phyloP scores from a whole-genome alignment of 805 yeast species.

The Wickerhamomyces xylosicus region DNA sequence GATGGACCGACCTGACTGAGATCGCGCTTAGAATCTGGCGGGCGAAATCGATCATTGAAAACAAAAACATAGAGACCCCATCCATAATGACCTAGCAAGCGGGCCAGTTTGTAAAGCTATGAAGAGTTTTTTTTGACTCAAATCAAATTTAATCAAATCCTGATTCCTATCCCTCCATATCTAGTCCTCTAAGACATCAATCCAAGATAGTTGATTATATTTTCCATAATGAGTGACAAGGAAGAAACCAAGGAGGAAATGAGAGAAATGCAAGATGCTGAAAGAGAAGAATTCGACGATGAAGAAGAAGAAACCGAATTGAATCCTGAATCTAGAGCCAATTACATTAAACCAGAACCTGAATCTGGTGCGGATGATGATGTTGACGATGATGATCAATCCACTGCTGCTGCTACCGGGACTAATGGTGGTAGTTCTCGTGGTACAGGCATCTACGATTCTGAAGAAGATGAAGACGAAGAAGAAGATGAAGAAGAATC shows the following conservation, averaged over 20 bases:
- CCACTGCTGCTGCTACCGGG: conserved; percentile 14
- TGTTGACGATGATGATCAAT: conserved; percentile 18
- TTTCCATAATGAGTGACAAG: conserved; percentile 15
- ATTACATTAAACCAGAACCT: conserved; percentile 1
- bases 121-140: too few species aligned
- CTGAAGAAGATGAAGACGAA: conserved; percentile 32
- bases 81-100: too few species aligned
- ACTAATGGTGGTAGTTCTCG: conserved; percentile 26
- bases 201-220: too few species aligned
- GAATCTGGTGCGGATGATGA: conserved; percentile 18
- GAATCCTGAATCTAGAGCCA: conserved; percentile 4
- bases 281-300: conserved; percentile 17
- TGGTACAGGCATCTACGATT: conserved; percentile 15
- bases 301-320: conserved; percentile 8
- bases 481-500: conserved; percentile 40
- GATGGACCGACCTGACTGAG: too few species aligned
- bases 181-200: too few species aligned
- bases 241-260: conserved; percentile 14
- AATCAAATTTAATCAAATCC: too few species aligned
- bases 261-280: conserved; percentile 15
- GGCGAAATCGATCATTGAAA: too few species aligned
- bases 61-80: too few species aligned
- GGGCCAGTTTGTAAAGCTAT: too few species aligned
- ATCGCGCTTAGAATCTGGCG: too few species aligned
- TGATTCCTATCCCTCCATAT: too few species aligned